These are phyloP conservation scores for Bocquillonia castaneifolia DNA, from an alignment of 441 rosid genomes.

Conservation along the genomic window DNA sequence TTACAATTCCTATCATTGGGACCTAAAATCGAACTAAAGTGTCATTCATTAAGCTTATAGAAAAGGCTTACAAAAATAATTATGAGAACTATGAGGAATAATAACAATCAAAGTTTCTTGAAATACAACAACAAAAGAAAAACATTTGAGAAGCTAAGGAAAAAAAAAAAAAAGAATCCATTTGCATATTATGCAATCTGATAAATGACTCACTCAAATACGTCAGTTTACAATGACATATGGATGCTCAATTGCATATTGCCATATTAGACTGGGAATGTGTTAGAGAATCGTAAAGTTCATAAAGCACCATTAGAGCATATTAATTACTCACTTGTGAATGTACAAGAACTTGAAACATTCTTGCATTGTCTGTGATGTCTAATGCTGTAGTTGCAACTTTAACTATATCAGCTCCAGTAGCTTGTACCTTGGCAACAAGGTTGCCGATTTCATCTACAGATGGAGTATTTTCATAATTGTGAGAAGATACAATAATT, in stretches of 20 bases:
- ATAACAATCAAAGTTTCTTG: not conserved
- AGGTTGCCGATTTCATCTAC: conserved; percentile 70
- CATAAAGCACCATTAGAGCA: conserved; percentile 31
- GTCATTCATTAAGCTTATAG: conserved; percentile 15
- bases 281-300: conserved; percentile 22
- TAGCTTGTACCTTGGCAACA: conserved; percentile 59
- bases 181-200: not conserved
- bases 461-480: conserved; percentile 74
- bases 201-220: not conserved
- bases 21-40: conserved; percentile 29
- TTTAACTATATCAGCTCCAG: conserved; percentile 94
- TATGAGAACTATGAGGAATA: not conserved
- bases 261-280: not conserved
- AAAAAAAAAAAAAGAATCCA: not conserved
- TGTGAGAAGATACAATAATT: conserved; percentile 84
- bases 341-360: conserved; percentile 77
- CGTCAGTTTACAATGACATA: not conserved
- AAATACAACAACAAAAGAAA: not conserved
- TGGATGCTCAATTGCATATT: not conserved
- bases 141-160: not conserved
- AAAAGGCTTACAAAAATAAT: not conserved
- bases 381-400: conserved; percentile 85
- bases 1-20: conserved; percentile 49
- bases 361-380: conserved; percentile 71
- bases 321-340: conserved; percentile 60